A percentile compares a stretch with the other conserved stretches of the same genome.
Conservation (phyloP, 2,329 filamentous ascomycete species). For the Penicillium sp. region DNA sequence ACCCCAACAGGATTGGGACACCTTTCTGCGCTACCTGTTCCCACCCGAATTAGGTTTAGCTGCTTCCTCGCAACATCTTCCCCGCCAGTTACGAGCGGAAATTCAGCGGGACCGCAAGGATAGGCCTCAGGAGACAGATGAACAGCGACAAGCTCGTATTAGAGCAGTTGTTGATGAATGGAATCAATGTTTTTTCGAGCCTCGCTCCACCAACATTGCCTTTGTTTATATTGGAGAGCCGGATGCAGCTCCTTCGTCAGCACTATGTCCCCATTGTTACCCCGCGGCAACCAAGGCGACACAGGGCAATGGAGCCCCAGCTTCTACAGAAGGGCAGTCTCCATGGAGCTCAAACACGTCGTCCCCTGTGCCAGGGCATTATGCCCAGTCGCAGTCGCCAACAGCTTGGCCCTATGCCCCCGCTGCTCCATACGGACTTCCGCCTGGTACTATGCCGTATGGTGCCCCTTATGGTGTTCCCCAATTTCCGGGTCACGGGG, state of each 20-base stretch:
- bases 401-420: slow-evolving; percentile 7
- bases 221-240: slow-evolving; percentile 38
- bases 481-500: slow-evolving; percentile 17
- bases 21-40: slow-evolving; percentile 44
- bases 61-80: slow-evolving; percentile 36
- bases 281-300: slow-evolving; percentile 38
- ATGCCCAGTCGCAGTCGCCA: slow-evolving; percentile 10
- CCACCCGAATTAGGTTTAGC: slow-evolving; percentile 40
- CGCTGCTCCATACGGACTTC: background rate
- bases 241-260: slow-evolving; percentile 33
- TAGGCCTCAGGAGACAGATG: slow-evolving; percentile 42
- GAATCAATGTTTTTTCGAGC: slow-evolving; percentile 45
- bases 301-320: slow-evolving; percentile 16
- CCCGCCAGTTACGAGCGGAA: slow-evolving; percentile 40
- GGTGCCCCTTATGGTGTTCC: slow-evolving; percentile 21
- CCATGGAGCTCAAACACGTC: slow-evolving; percentile 7
- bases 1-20: slow-evolving; percentile 45
- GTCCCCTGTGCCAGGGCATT: slow-evolving; percentile 13
- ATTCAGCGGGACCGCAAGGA: slow-evolving; percentile 45
- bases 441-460: slow-evolving; percentile 10
- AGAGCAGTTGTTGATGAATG: slow-evolving; percentile 43
- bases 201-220: slow-evolving; percentile 34
- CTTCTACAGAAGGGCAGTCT: slow-evolving; percentile 8
- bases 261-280: slow-evolving; percentile 42
- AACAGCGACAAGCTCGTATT: slow-evolving; percentile 39